These are phyloP conservation scores for Plasmodium relictum DNA, from an alignment of 169 alveolate species.

Conservation along the genomic window DNA sequence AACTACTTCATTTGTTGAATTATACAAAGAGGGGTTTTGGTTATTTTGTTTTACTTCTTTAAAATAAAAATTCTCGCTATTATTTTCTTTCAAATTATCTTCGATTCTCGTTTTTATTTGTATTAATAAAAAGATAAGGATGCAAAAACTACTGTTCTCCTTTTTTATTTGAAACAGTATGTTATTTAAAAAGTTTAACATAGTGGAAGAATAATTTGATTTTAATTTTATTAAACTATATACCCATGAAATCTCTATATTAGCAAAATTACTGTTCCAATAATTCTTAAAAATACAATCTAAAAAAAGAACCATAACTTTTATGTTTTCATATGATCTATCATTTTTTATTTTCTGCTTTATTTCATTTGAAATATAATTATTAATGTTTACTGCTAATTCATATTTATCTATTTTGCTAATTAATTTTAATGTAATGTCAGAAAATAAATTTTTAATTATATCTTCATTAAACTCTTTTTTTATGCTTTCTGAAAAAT, in stretches of 20 bases:
- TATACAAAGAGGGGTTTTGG: no score
- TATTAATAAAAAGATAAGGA: slow-evolving; percentile 5
- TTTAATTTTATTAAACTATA: slow-evolving; percentile 11
- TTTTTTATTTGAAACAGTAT: slow-evolving; percentile 10
- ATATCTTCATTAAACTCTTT: slow-evolving; percentile 17
- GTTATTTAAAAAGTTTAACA: slow-evolving; percentile 8
- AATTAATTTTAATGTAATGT: slow-evolving; percentile 4
- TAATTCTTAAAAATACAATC: slow-evolving; percentile 16
- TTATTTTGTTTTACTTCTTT: neutral
- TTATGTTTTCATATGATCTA: neutral
- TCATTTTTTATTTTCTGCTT: neutral
- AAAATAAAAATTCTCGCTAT: neutral
- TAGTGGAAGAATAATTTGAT: neutral
- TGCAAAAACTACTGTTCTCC: neutral
- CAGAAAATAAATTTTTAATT: slow-evolving; percentile 11
- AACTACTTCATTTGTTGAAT: neutral
- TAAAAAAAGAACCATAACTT: slow-evolving; percentile 30
- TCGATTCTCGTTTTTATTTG: slow-evolving; percentile 8
- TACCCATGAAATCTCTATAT: slow-evolving; percentile 29
- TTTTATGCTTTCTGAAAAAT: neutral
- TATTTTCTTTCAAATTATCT: slow-evolving; percentile 18
- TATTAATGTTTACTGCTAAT: slow-evolving; percentile 7
- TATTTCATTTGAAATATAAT: slow-evolving; percentile 11
- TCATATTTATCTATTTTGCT: slow-evolving; percentile 2
- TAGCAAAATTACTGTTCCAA: neutral